These are phyloP conservation scores for Cicer chorassanicum DNA, from an alignment of 306 rosid genomes.

Conservation along the genomic window DNA sequence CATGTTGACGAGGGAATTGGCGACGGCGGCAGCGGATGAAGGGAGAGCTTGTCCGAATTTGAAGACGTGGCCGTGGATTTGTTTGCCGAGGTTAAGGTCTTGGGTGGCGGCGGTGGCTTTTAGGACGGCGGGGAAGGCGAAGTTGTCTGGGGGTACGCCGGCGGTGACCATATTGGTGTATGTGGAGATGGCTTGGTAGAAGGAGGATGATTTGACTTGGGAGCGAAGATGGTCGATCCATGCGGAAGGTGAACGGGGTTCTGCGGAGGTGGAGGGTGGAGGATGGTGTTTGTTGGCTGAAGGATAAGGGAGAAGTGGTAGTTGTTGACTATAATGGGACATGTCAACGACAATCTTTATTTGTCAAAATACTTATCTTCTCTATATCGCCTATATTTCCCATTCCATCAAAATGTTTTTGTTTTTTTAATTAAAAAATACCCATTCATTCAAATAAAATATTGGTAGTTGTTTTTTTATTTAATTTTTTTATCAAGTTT, in stretches of 20 bases:
- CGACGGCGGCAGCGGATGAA: slow-evolving; percentile 55
- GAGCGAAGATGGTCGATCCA: slow-evolving; percentile 72
- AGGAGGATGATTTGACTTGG: slow-evolving; percentile 58
- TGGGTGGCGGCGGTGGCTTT: slow-evolving; percentile 60
- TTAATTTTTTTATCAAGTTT: too few relatives aligned
- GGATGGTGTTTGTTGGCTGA: slow-evolving; percentile 33
- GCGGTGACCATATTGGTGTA: slow-evolving; percentile 56
- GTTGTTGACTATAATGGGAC: slow-evolving; percentile 8
- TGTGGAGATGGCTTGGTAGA: slow-evolving; percentile 63
- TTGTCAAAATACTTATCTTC: background rate
- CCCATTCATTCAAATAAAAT: too few relatives aligned
- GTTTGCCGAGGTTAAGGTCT: slow-evolving; percentile 65
- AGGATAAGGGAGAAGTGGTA: slow-evolving; percentile 21
- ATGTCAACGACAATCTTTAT: background rate
- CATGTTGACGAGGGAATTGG: slow-evolving; percentile 71
- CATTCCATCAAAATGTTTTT: background rate
- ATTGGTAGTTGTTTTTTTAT: too few relatives aligned
- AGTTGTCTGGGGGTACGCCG: slow-evolving; percentile 64
- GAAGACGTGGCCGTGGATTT: slow-evolving; percentile 67
- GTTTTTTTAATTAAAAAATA: background rate
- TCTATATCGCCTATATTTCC: background rate
- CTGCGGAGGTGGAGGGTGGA: slow-evolving; percentile 21
- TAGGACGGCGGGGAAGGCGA: slow-evolving; percentile 79
- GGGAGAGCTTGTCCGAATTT: slow-evolving; percentile 59
- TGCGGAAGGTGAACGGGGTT: slow-evolving; percentile 53